Base-by-base conservation (phyloP, 169 alveolate species). In the Plasmodium vinckei region DNA sequence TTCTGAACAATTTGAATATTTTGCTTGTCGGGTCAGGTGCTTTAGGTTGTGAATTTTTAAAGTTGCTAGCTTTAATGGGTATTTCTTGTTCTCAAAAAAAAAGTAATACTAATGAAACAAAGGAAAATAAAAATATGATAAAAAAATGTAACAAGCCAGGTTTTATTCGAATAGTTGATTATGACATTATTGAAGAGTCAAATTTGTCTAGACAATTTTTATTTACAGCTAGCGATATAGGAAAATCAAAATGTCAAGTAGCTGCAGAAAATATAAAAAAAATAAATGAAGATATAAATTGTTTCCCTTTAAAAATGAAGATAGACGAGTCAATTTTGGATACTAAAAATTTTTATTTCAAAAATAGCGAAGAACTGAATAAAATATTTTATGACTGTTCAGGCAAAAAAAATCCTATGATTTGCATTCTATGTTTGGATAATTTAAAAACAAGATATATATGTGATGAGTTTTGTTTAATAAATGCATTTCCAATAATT, bases 21-120 rank as follows among this genome's bases (percentile, higher is more conserved):
- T 71, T 96, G 79, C 84, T 97, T 95, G 98, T 97, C 19, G 99
- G 99, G 23, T 98, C 99, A 59, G 99, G 99, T 5, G 99, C 99
- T 23, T 93, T 98, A 56, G 99, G 99, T 9, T 99, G 99, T 79
- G 99, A 99, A 87, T 97, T 96, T 73, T 94, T 99, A 92, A 99
- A 98, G 94, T 95, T 96, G 60, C 96, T 98, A 93, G 99, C 99
- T 4, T 93, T 98, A 23, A 94, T 98, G 97, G 99, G 99, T 5
- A 92, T 98, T 51, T 98, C 99, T 27, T 95, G 96, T 1, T 27
- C 27, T 4, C 69, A 68, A 17, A 65, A 65, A 61, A 21, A 19
- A 23, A 19, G 44, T 5, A 42, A 42, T 65, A 39, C 60, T 1
- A 19, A 39, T 12, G 15, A 72, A 15, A 9, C 19, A 39, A 15